Conservation (phyloP, 2,329 filamentous ascomycete species). For the Ophiostoma montium region DNA sequence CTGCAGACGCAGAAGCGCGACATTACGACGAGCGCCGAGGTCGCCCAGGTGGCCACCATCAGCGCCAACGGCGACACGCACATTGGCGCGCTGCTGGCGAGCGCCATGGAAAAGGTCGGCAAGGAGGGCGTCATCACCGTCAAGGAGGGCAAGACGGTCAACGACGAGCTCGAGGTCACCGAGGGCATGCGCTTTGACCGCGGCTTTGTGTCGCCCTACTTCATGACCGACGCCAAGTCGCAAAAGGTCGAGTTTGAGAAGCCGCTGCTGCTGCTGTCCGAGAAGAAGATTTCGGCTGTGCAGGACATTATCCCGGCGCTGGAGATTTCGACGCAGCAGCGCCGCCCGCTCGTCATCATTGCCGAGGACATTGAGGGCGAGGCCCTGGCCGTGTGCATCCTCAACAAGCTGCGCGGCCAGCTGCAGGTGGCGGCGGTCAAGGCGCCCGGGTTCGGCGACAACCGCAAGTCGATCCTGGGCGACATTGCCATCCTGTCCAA, state of each 20-base stretch:
- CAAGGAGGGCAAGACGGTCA: conserved; percentile 98
- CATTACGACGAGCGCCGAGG: conserved; percentile 93
- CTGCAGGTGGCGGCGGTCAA: conserved; percentile 98
- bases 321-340: conserved; percentile 89
- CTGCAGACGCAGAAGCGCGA: conserved; percentile 93
- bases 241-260: conserved; percentile 99
- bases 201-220: conserved; percentile 96
- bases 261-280: conserved; percentile 91
- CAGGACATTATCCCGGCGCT: conserved; percentile 98
- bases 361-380: conserved; percentile 98
- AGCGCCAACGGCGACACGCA: conserved; percentile 93
- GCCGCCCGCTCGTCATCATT: conserved; percentile 93
- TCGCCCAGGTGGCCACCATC: conserved; percentile 96
- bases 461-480: conserved; percentile 98
- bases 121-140: conserved; percentile 99
- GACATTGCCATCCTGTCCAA: conserved; percentile 94
- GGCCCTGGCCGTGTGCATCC: conserved; percentile 94
- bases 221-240: conserved; percentile 97
- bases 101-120: conserved; percentile 98
- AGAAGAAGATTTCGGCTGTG: conserved; percentile 99
- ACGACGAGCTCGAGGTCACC: conserved; percentile 95
- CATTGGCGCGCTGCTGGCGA: conserved; percentile 91
- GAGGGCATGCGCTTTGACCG: conserved; percentile 99
- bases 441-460: conserved; percentile 98
- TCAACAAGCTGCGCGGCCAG: conserved; percentile 99